Evolutionary conservation across 805 yeast genomes (phyloP), one percentile per base, ranked within the genome.

Genomic region (Starmerella scarabaei): DNA sequence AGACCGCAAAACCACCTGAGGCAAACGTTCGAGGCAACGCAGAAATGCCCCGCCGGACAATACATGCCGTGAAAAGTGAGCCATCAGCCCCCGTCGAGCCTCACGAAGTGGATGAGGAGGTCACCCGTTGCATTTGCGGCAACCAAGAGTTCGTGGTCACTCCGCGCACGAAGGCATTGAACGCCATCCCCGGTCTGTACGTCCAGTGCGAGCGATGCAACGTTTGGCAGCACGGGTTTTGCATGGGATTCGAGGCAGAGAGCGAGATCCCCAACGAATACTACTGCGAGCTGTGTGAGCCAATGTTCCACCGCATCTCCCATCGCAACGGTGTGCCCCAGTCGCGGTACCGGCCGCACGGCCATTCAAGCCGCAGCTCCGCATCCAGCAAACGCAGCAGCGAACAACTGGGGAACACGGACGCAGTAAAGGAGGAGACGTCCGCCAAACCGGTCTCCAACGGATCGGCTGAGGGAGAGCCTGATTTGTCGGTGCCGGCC

Each of bases 201-300:
- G 81, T 91, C 46, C 97, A 91, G 61, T 91, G 98, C 67, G 98
- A 91, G 54, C 69, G 71, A 47, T 88, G 98, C 63, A 75, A 82
- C 16, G 94, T 80, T 6, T 88, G 98, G 98, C 98, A 88, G 60
- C 98, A 88, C 58, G 97, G 96, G 2, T 83, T 68, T 61, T 88
- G 98, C 65, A 95, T 88, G 28, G 93, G 95, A 1, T 74, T 88
- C 42, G 67, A 67, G 40, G 75, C 73, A 37, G 83, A 77, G 45
- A 74, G 72, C 12, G 77, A 73, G 36, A 82, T 84, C 2, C 95
- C 96, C 3, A 96, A 88, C 42, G 82, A 82, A 59, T 88, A 91
- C 60, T 84, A 86, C 82, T 88, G 98, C 66, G 98, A 88, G 58
- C 61, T 63, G 49, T 88, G 98, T 63, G 73, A 77, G 47, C 96